Conservation (phyloP, 2,329 filamentous ascomycete species). For the Fusarium sp. region DNA sequence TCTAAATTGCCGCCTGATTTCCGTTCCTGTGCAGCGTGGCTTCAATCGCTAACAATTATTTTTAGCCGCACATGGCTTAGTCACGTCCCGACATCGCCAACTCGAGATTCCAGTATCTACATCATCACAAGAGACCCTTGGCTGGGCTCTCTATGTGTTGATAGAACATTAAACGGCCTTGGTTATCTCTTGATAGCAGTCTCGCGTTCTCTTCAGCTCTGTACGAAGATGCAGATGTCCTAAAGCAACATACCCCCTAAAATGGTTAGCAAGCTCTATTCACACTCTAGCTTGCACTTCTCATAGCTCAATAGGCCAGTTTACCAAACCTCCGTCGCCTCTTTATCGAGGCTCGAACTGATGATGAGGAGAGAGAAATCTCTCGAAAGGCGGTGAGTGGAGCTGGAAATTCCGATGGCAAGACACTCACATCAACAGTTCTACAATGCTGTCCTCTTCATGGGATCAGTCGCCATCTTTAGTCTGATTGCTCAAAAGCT, state of each 20-base stretch:
- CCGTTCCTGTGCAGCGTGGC: constrained; percentile 39
- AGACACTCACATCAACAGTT: constrained; percentile 70
- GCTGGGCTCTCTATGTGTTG: neutral
- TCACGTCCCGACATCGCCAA: constrained; percentile 24
- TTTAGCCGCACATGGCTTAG: constrained; percentile 33
- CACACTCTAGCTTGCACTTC: neutral
- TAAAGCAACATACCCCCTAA: neutral
- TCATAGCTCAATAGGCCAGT: constrained; percentile 67
- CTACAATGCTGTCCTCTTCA: constrained; percentile 96
- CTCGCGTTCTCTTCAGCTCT: neutral
- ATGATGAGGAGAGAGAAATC: constrained; percentile 93
- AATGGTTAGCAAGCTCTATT: constrained; percentile 32
- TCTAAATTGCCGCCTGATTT: constrained; percentile 42
- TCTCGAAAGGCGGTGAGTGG: constrained; percentile 83
- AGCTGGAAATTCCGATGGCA: neutral
- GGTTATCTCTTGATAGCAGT: neutral
- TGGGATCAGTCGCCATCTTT: constrained; percentile 95
- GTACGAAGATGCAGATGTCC: neutral
- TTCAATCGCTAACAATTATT: constrained; percentile 43
- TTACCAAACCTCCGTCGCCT: constrained; percentile 95
- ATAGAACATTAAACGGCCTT: neutral
- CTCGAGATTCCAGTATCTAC: constrained; percentile 10
- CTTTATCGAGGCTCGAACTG: constrained; percentile 93
- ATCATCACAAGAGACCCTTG: constrained; percentile 1
- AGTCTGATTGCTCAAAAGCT: constrained; percentile 92